A percentile compares a stretch with the other conserved stretches of the same genome.
Conservation (phyloP, 352 stramenopile species). For the Pythium rhizo-oryzae region DNA sequence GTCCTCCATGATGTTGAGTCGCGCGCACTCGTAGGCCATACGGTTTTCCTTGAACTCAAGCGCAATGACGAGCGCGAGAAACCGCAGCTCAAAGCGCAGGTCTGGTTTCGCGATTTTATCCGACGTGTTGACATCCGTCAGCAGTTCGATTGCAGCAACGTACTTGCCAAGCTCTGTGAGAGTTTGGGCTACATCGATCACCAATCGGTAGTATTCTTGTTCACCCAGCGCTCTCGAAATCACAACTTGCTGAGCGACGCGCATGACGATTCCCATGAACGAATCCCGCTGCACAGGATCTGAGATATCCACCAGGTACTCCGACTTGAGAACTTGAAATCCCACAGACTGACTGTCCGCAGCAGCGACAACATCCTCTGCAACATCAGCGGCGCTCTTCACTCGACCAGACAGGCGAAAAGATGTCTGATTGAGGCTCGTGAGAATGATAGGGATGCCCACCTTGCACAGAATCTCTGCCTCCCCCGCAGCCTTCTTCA, state of each 20-base stretch:
- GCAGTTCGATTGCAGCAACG: constrained; percentile 79
- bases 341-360: constrained; percentile 66
- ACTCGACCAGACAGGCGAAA: constrained; percentile 70
- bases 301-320: constrained; percentile 86
- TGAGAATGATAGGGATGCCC: constrained; percentile 83
- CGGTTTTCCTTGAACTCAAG: constrained; percentile 86
- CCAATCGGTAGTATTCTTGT: constrained; percentile 74
- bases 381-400: constrained; percentile 52
- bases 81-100: constrained; percentile 79
- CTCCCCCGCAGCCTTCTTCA: constrained; percentile 72
- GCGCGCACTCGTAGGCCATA: constrained; percentile 88
- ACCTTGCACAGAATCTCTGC: constrained; percentile 82
- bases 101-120: constrained; percentile 79
- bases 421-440: constrained; percentile 77
- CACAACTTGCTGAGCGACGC: constrained; percentile 81
- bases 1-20: constrained; percentile 88
- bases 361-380: constrained; percentile 57
- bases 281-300: constrained; percentile 74
- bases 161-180: constrained; percentile 83
- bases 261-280: constrained; percentile 86
- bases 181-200: constrained; percentile 80
- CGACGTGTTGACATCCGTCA: constrained; percentile 87
- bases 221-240: constrained; percentile 74
- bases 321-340: constrained; percentile 80
- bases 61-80: constrained; percentile 81